Evolutionary conservation across 352 stramenopile genomes (phyloP).

Genomic region (Phytophthora idaei): DNA sequence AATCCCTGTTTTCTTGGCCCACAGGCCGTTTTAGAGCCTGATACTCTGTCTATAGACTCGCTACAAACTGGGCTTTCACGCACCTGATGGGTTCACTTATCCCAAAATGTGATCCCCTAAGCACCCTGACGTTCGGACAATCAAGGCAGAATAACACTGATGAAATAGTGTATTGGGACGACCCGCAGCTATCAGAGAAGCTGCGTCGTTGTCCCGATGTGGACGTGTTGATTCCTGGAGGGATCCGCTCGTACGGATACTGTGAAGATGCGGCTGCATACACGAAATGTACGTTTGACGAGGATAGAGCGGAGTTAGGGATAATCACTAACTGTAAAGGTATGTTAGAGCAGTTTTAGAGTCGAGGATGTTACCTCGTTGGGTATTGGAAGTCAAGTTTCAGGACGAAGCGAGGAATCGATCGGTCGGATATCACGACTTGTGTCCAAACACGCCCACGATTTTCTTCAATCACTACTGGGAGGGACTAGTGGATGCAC

Average conservation of each 20-base stretch:
- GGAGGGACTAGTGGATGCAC: conserved; percentile 32
- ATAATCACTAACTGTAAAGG: background rate
- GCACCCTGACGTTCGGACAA: conserved; percentile 27
- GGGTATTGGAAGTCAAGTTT: conserved; percentile 42
- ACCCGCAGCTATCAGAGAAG: conserved; percentile 47
- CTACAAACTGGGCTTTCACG: too few relatives aligned
- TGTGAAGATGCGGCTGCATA: conserved; percentile 70
- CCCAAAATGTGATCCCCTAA: too few relatives aligned
- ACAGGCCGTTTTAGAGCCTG: too few relatives aligned
- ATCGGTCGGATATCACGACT: conserved; percentile 49
- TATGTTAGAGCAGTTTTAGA: conserved; percentile 32
- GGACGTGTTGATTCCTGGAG: conserved; percentile 44
- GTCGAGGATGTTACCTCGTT: conserved; percentile 46
- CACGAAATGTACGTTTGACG: conserved; percentile 51
- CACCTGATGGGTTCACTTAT: too few relatives aligned
- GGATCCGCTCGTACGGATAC: conserved; percentile 56
- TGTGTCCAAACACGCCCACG: conserved; percentile 53
- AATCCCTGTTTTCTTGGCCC: too few relatives aligned
- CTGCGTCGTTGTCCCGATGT: conserved; percentile 31
- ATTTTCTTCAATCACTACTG: conserved; percentile 66
- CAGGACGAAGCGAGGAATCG: conserved; percentile 25
- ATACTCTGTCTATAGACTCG: too few relatives aligned
- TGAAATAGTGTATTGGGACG: conserved; percentile 33
- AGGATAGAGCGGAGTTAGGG: background rate
- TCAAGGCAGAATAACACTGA: conserved; percentile 2